Base-by-base conservation (phyloP, 2,329 filamentous ascomycete genomes). In the Colletotrichum lini region DNA sequence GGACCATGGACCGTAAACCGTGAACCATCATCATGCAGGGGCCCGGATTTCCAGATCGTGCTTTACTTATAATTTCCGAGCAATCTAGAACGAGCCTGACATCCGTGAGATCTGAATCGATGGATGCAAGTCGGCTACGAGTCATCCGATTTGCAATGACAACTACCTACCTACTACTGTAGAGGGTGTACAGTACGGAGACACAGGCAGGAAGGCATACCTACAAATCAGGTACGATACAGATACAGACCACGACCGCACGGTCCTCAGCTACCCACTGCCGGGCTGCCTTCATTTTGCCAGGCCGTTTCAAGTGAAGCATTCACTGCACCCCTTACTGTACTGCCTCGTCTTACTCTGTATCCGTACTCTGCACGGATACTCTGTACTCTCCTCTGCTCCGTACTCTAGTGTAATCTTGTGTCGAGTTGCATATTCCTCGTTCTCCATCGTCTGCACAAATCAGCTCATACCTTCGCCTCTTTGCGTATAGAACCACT, bases 221-320 rank as follows among this genome's bases (percentile, higher is more conserved):
- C 30, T 30, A 9, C 30, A 30, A 30, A 8, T 30, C 2, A 30
- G 23, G 23, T 23, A 23, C 23, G 23, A 23, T 23, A 23, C 23
- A 6, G 6, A 9, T 30, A 30, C 7, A 16, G 26, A 54, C 47
- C 40, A 16, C 16, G 42, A 30, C 18, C 47, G 47, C 59, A 62
- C 59, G 59, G 47, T 21, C 21, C 35, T 9, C 3, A 21, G 12
- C 4, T 12, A 13, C 15, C 59, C 15, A 52, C 47, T 62, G 59
- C 35, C 35, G 35, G 56, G 9, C 30, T 26, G 35, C 15, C 49
- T 26, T 30, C 26, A 49, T 35, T 12, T 44, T 66, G 44, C 38
- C 54, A n/a, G n/a, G 50, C 35, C 40, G 68, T 68, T 71, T 71
- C 68, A 63, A 68, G 65, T 71, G 65, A 71, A 54, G 62, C 62